These are phyloP conservation scores for Nigrospora sphaerica DNA, from an alignment of 2,329 filamentous ascomycete genomes.

Conservation along the genomic window DNA sequence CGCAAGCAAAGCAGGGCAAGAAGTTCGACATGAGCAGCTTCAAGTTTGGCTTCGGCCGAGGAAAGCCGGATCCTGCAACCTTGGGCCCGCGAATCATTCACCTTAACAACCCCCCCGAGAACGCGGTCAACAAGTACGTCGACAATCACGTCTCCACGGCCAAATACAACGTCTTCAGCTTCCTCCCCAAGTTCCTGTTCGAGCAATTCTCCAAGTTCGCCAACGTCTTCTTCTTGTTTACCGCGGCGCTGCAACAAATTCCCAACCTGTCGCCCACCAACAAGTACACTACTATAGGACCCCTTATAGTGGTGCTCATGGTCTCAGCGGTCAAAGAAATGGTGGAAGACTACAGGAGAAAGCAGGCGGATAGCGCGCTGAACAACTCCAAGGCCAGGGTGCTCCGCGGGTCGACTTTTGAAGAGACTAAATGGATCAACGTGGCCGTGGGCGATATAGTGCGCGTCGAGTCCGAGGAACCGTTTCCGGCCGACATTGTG, in stretches of 20 bases:
- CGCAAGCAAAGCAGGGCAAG: slow-evolving; percentile 40
- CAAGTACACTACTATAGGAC: slow-evolving; percentile 90
- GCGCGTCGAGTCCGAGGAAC: slow-evolving; percentile 86
- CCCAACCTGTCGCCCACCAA: slow-evolving; percentile 93
- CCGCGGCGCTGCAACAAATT: slow-evolving; percentile 88
- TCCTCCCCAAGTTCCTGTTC: slow-evolving; percentile 92
- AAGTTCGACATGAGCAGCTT: slow-evolving; percentile 68
- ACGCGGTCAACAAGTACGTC: slow-evolving; percentile 80
- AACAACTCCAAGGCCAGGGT: slow-evolving; percentile 84
- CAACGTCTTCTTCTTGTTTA: slow-evolving; percentile 99
- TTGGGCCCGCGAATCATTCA: slow-evolving; percentile 88
- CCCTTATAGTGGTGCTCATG: slow-evolving; percentile 79
- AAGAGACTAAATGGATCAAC: slow-evolving; percentile 88
- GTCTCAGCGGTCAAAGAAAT: slow-evolving; percentile 96
- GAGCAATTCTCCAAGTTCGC: slow-evolving; percentile 99
- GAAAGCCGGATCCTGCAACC: slow-evolving; percentile 82
- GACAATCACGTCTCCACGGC: slow-evolving; percentile 97
- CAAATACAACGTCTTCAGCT: slow-evolving; percentile 92
- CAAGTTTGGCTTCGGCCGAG: slow-evolving; percentile 84
- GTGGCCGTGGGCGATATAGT: slow-evolving; percentile 89
- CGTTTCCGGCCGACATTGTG: slow-evolving; percentile 90
- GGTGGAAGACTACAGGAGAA: slow-evolving; percentile 87
- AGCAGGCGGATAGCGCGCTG: slow-evolving; percentile 75
- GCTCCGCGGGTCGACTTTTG: slow-evolving; percentile 74
- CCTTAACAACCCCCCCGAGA: slow-evolving; percentile 93